A percentile compares a stretch with the other conserved stretches of the same genome.
Conservation (phyloP, 495 filamentous ascomycete genomes). For the Daldinia loculata region DNA sequence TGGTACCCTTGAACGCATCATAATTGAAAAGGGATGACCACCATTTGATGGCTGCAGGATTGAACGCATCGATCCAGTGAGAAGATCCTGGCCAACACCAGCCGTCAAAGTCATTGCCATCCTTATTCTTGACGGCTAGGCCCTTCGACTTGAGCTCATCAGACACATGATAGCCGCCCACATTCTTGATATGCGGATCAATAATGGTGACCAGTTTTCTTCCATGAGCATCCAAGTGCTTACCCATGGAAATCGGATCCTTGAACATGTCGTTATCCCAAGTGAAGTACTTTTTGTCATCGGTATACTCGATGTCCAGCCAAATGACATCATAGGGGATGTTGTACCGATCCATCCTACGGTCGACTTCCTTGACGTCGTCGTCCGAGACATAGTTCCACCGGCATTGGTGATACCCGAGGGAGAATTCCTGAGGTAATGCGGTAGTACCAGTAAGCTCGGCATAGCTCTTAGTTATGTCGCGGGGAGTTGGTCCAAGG, state of each 20-base stretch:
- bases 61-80: conserved; percentile 95
- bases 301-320: conserved; percentile 96
- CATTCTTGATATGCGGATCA: conserved; percentile 97
- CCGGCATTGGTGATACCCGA: conserved; percentile 95
- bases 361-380: conserved; percentile 94
- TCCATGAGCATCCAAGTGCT: conserved; percentile 81
- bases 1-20: conserved; percentile 81
- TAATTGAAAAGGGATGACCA: conserved; percentile 90
- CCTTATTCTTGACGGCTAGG: conserved; percentile 86
- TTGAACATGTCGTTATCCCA: conserved; percentile 90
- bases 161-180: conserved; percentile 75
- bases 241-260: conserved; percentile 85
- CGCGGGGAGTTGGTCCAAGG: conserved; percentile 83
- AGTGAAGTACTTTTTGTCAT: conserved; percentile 96
- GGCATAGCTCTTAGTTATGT: conserved; percentile 80
- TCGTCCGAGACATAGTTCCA: conserved; percentile 99
- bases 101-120: conserved; percentile 87
- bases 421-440: conserved; percentile 88
- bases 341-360: conserved; percentile 91
- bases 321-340: conserved; percentile 99
- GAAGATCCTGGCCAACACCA: conserved; percentile 99
- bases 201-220: conserved; percentile 94
- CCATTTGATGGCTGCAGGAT: conserved; percentile 84
- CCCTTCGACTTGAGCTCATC: conserved; percentile 84
- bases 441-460: conserved; percentile 95